These are phyloP conservation scores for Aspergillus viridinutans DNA, from an alignment of 2,329 filamentous ascomycete genomes.

Conservation along the genomic window DNA sequence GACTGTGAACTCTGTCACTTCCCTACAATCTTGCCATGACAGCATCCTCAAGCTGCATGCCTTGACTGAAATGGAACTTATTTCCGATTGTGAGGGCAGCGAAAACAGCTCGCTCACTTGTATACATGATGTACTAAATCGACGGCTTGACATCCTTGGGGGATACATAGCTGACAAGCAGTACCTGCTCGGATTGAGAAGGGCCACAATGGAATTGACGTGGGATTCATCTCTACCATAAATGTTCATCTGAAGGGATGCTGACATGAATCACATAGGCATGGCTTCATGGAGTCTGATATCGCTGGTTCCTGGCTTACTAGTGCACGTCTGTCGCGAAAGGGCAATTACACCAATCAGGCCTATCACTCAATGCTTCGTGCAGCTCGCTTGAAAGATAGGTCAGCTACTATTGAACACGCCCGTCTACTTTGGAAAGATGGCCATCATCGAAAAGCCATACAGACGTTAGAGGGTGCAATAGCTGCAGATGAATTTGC, in stretches of 20 bases:
- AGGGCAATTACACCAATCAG: conserved; percentile 75
- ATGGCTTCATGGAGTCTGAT: conserved; percentile 63
- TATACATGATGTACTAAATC: conserved; percentile 57
- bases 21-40: conserved; percentile 78
- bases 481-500: conserved; percentile 78
- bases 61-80: conserved; percentile 78
- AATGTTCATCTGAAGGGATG: conserved; percentile 2
- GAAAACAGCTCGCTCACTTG: conserved; percentile 15
- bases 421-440: conserved; percentile 90
- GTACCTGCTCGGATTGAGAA: conserved; percentile 78
- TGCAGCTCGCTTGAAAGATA: conserved; percentile 77
- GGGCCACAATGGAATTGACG: conserved; percentile 80
- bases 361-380: conserved; percentile 93
- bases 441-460: conserved; percentile 89
- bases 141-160: conserved; percentile 82
- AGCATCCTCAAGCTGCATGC: conserved; percentile 82
- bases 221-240: conserved; percentile 4
- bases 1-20: conserved; percentile 71
- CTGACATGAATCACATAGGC: conserved; percentile 32
- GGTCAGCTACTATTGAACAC: conserved; percentile 89
- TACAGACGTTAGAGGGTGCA: conserved; percentile 81
- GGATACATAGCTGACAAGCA: conserved; percentile 91
- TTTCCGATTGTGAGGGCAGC: conserved; percentile 50
- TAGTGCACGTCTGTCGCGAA: conserved; percentile 79
- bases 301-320: conserved; percentile 81